phyloP scores from a whole-genome alignment of 306 rosid species.

The Casuarina glauca region DNA sequence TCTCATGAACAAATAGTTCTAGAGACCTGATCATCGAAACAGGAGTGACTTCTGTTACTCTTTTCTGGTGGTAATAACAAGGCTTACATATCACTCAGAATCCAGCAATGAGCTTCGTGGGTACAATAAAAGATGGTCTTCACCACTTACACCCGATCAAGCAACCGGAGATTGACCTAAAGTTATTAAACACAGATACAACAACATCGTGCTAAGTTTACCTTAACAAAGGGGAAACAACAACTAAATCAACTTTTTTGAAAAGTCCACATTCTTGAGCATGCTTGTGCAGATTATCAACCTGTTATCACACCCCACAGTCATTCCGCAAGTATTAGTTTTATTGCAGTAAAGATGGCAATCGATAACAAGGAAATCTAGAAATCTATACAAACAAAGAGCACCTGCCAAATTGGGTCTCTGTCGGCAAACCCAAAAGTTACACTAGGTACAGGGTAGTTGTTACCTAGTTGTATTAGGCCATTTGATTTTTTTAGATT shows the following conservation, averaged over 20 bases:
- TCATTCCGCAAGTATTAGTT: background rate
- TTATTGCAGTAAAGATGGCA: background rate
- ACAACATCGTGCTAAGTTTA: slow-evolving; percentile 33
- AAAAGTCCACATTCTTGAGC: slow-evolving; percentile 66
- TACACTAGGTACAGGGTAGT: background rate
- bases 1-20: no score
- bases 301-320: slow-evolving; percentile 47
- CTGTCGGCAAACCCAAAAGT: background rate
- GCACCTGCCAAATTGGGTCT: background rate
- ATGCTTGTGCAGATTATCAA: slow-evolving; percentile 75
- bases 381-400: background rate
- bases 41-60: no score
- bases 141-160: background rate
- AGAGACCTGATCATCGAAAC: no score
- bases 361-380: background rate
- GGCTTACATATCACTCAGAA: background rate
- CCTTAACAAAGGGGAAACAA: slow-evolving; percentile 88
- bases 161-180: background rate
- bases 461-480: background rate
- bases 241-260: slow-evolving; percentile 70
- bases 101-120: background rate
- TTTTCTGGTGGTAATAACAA: background rate
- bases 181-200: background rate
- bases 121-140: background rate
- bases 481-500: background rate